Conservation (phyloP, 148 eudicot genomes). For the Linanthus parryae region DNA sequence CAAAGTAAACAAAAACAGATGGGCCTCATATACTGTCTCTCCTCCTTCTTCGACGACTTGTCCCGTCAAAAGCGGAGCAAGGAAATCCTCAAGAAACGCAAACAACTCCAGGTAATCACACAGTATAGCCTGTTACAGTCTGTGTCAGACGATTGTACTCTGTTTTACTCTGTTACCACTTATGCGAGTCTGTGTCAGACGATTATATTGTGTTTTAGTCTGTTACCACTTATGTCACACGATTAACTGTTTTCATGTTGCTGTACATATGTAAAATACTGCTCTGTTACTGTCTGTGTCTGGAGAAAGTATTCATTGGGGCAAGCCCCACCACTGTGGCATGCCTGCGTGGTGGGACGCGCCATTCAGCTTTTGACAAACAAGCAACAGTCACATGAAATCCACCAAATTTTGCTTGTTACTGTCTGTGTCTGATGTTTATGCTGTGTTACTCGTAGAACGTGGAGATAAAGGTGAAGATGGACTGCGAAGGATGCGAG, state of each 20-base stretch:
- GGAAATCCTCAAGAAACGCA: conserved; percentile 33
- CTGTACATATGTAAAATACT: neutral
- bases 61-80: no score
- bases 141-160: no score
- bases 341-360: neutral
- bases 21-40: no score
- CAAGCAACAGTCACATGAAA: no score
- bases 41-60: no score
- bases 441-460: conserved; percentile 16
- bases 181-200: neutral
- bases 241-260: neutral
- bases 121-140: neutral
- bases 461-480: conserved; percentile 54
- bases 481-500: conserved; percentile 63
- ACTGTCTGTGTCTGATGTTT: neutral
- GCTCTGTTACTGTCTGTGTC: neutral
- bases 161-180: neutral
- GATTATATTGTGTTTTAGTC: neutral
- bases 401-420: neutral
- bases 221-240: neutral
- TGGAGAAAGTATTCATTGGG: neutral
- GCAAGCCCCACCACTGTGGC: neutral
- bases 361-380: neutral
- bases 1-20: no score
- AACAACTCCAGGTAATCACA: conserved; percentile 18